Conservation (phyloP, 2,329 filamentous ascomycete species). For the Diaporthe vaccinii region DNA sequence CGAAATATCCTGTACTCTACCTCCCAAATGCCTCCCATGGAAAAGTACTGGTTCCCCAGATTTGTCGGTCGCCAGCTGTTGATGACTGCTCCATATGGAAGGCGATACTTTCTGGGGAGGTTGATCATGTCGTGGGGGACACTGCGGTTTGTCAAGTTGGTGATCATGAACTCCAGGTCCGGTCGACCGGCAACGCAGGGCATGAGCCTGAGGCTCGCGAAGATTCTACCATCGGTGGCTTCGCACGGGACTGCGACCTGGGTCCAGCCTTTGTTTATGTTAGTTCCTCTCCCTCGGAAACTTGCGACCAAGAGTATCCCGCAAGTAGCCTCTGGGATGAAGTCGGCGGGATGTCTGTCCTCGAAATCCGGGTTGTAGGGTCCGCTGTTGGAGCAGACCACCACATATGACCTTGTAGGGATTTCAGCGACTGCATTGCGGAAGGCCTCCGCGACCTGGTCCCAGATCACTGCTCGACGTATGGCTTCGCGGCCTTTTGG, state of each 20-base stretch:
- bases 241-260: neutral
- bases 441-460: neutral
- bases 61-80: neutral
- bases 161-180: neutral
- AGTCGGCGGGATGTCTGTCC: neutral
- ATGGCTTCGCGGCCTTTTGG: neutral
- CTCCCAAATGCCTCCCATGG: neutral
- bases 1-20: neutral
- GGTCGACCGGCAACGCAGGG: neutral
- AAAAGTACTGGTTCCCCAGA: neutral
- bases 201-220: neutral
- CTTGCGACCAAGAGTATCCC: neutral
- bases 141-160: neutral
- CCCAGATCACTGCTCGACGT: neutral
- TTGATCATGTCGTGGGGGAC: neutral
- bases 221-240: neutral
- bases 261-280: neutral
- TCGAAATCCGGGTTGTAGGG: neutral
- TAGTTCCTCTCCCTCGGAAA: neutral
- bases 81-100: neutral
- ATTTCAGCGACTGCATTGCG: neutral
- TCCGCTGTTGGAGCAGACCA: slow-evolving; percentile 6
- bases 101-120: neutral
- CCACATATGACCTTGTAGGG: neutral
- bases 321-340: neutral